A percentile compares a stretch with the other conserved stretches of the same genome.
Evolutionary conservation across 1,284 basidiomycete genomes (phyloP).

Genomic region (Rhodotorula glutinis): DNA sequence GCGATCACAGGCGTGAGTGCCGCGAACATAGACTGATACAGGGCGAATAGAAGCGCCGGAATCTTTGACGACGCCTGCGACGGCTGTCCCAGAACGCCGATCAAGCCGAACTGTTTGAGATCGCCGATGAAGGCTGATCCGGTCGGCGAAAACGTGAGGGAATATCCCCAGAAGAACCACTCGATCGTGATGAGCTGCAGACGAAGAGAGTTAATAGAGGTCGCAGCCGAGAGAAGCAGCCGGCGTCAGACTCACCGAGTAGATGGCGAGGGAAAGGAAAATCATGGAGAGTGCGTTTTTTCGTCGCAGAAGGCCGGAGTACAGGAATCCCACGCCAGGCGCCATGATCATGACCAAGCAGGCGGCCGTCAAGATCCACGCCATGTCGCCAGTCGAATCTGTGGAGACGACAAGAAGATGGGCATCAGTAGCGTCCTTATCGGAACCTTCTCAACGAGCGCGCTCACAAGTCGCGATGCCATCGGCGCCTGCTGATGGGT

Average conservation of each 20-base stretch:
- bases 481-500: constrained; percentile 5
- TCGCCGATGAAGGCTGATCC: constrained; percentile 53
- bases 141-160: constrained; percentile 51
- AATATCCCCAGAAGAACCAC: constrained; percentile 48
- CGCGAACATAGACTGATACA: constrained; percentile 77
- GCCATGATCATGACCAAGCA: constrained; percentile 77
- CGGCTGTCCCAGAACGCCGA: constrained; percentile 69
- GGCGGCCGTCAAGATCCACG: constrained; percentile 13
- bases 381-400: constrained; percentile 33
- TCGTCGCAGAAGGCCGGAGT: constrained; percentile 34
- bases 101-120: constrained; percentile 73
- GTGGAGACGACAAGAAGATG: background rate
- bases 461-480: constrained; percentile 13
- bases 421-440: background rate
- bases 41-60: constrained; percentile 78
- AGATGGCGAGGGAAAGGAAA: constrained; percentile 71
- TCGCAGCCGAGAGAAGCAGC: background rate
- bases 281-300: constrained; percentile 88
- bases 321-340: constrained; percentile 24
- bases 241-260: constrained; percentile 59
- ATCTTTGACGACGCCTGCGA: constrained; percentile 66
- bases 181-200: constrained; percentile 47
- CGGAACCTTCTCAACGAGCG: background rate
- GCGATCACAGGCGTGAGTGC: constrained; percentile 63
- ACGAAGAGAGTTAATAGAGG: background rate